phyloP scores from a whole-genome alignment of 441 rosid genomes.

The Populus tomentosa region DNA sequence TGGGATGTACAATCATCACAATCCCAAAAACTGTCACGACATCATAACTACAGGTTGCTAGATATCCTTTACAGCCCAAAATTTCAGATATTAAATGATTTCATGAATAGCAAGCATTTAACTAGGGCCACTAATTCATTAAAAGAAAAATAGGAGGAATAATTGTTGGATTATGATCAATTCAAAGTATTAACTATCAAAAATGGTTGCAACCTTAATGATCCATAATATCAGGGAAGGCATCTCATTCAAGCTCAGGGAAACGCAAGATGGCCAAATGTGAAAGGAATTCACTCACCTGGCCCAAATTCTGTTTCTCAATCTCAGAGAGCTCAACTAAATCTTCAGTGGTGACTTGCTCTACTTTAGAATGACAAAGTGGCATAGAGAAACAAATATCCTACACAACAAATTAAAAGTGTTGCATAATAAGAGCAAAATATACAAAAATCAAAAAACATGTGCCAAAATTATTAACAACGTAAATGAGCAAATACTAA shows the following conservation, averaged over 20 bases:
- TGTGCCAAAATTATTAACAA: background rate
- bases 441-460: background rate
- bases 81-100: background rate
- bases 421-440: slow-evolving; percentile 10
- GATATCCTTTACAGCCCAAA: background rate
- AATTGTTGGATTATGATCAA: background rate
- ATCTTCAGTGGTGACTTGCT: slow-evolving; percentile 75
- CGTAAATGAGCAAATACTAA: background rate
- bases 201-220: slow-evolving; percentile 2
- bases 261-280: background rate
- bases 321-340: slow-evolving; percentile 92
- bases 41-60: background rate
- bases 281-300: slow-evolving; percentile 51
- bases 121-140: background rate
- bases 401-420: slow-evolving; percentile 29
- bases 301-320: slow-evolving; percentile 88
- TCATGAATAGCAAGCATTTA: background rate
- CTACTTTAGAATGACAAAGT: slow-evolving; percentile 80
- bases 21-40: background rate
- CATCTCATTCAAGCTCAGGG: background rate
- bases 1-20: background rate
- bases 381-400: slow-evolving; percentile 93
- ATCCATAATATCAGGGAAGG: background rate
- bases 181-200: background rate
- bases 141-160: background rate